Percentiles rank a stretch among this genome's conserved stretches.
Conservation (phyloP, 305 asterid species). For the Fraxinus floribunda region DNA sequence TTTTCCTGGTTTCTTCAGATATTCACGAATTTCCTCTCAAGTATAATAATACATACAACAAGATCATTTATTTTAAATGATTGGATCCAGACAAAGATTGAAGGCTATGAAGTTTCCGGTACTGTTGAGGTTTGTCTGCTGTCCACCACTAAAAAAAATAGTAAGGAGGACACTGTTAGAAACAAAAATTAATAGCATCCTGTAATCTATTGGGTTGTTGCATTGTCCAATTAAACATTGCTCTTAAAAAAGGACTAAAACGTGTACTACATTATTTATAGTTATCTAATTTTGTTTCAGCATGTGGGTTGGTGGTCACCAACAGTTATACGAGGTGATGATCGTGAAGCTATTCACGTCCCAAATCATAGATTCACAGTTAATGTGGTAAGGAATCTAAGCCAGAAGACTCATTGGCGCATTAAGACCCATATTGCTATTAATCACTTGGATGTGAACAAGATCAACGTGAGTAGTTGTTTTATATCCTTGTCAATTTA, state of each 20-base stretch:
- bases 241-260: neutral
- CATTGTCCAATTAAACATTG: neutral
- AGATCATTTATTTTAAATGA: conserved; percentile 86
- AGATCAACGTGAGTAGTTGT: conserved; percentile 61
- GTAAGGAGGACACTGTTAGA: neutral
- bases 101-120: conserved; percentile 96
- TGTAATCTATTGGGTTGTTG: neutral
- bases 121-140: conserved; percentile 75
- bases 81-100: conserved; percentile 92
- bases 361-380: conserved; percentile 95
- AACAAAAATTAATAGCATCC: neutral
- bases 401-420: conserved; percentile 98
- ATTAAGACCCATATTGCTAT: conserved; percentile 89
- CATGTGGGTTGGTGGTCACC: conserved; percentile 99
- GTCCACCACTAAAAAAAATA: neutral
- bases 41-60: conserved; percentile 89
- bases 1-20: conserved; percentile 50
- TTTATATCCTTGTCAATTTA: neutral
- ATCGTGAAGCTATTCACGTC: conserved; percentile 97
- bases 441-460: conserved; percentile 90
- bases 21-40: conserved; percentile 90
- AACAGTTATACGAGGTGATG: conserved; percentile 89
- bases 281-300: conserved; percentile 38
- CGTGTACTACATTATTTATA: neutral
- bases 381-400: conserved; percentile 85